Base-by-base conservation (phyloP, 257 asterid species). In the Nicotiana benthamiana region DNA sequence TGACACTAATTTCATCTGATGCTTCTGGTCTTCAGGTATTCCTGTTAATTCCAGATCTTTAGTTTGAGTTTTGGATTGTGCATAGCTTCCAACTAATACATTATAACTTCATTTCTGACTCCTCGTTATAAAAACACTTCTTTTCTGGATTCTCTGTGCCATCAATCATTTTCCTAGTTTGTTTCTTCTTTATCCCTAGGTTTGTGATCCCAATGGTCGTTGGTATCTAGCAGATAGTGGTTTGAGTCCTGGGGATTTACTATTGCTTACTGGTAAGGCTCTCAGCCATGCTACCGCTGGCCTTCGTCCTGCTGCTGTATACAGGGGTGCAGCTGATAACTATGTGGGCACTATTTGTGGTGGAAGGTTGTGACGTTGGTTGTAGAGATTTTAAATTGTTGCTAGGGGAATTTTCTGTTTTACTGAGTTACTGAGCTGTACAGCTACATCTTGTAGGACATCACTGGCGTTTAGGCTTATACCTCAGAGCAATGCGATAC, bases 251-350 rank as follows among this genome's bases (percentile, higher is more conserved):
- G 97, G 99, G 68, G 97, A 95, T 78, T 93, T 95, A 74, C 82
- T 95, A 83, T 84, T 95, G 82, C 89, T 95, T 34, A 91, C 99
- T n/a, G 99, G 99, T 77, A 95, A 89, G 89, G 94, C 97, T 82
- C 97, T 95, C 83, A 90, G 98, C 87, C 96, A 95, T 83, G 90
- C 89, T 43, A 95, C 99, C 79, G 99, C 97, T 32, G 97, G 98
- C 53, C 91, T 92, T 85, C 91, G 95, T 48, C 93, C 97, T 82
- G 97, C 98, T 77, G 90, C 97, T 75, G 83, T 90, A 56, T 90
- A 91, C 86, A 87, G 96, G 68, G 78, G 84, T 72, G 77, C 86
- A 40, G 85, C 89, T 82, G 97, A 91, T 79, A 88, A 83, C 75
- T 70, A 81, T 87, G 76, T 86, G 72, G 84, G 81, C 65, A 61